Percentiles rank a stretch among this genome's conserved stretches.
phyloP scores from a whole-genome alignment of 2,329 filamentous ascomycete species.

The Talaromyces sp. region DNA sequence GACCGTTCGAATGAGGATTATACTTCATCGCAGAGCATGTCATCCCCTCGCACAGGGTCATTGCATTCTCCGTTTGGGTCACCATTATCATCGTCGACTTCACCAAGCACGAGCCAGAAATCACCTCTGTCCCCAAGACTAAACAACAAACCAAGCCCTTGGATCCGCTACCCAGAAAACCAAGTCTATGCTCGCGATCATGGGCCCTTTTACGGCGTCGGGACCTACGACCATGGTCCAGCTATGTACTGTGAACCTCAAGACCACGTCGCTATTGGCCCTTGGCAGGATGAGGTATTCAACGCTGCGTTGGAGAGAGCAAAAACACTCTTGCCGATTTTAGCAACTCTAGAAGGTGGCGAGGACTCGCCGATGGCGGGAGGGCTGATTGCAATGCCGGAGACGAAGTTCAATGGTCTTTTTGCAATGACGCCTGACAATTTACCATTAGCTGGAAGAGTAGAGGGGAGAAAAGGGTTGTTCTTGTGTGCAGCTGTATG shows the following conservation, averaged over 20 bases:
- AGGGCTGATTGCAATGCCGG: slow-evolving; percentile 12
- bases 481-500: slow-evolving; percentile 35
- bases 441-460: slow-evolving; percentile 31
- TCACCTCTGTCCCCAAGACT: neutral
- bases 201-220: slow-evolving; percentile 31
- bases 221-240: slow-evolving; percentile 33
- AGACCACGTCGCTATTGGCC: slow-evolving; percentile 21
- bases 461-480: slow-evolving; percentile 25
- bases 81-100: neutral
- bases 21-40: neutral
- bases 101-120: neutral
- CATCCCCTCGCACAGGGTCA: neutral
- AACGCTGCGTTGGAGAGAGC: slow-evolving; percentile 21
- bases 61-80: neutral
- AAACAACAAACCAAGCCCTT: slow-evolving; percentile 21
- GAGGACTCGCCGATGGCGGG: neutral
- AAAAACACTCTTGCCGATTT: slow-evolving; percentile 21
- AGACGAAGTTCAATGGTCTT: slow-evolving; percentile 16
- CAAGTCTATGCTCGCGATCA: slow-evolving; percentile 37
- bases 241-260: slow-evolving; percentile 21
- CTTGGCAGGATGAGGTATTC: slow-evolving; percentile 25
- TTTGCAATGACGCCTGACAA: slow-evolving; percentile 24
- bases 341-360: neutral
- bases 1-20: slow-evolving; percentile 11
- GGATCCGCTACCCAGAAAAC: slow-evolving; percentile 36